Base-by-base conservation (phyloP, 371 early-diverging fungal species). In the Mucor indicus region DNA sequence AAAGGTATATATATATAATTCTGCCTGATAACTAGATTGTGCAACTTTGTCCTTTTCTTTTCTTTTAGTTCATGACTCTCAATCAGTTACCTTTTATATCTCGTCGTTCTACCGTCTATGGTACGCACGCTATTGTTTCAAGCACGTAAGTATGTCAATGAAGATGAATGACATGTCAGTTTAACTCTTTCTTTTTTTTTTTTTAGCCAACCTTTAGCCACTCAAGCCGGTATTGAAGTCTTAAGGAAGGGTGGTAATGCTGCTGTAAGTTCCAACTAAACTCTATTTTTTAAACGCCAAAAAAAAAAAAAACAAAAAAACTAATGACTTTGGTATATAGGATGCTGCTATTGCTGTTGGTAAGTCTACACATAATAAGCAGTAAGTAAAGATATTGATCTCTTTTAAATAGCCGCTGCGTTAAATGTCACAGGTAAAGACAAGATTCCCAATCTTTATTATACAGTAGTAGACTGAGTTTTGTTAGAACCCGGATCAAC, bases 231-330 rank as follows among this genome's bases (percentile, higher is more conserved):
- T 27, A 57, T 86, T 4, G 73, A 75, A n/a, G 85, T 92, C 13
- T 70, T 96, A n/a, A 72, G 74, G 44, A 64, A 64, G 36, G 96
- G 95, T 13, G 95, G 94, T 6, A 96, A 93, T 74, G 93, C 93
- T 12, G 90, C 92, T 20, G 96, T 81, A 77, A 68, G 68, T 53
- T 21, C 22, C 33, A n/a, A n/a, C n/a, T n/a, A n/a, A n/a, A n/a
- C n/a, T n/a, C n/a, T n/a, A n/a, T n/a, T n/a, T n/a, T n/a, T n/a
- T n/a, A n/a, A n/a, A n/a, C n/a, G n/a, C n/a, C n/a, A n/a, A n/a
- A n/a, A n/a, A n/a, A n/a, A n/a, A n/a, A n/a, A n/a, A n/a, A n/a
- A n/a, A n/a, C n/a, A n/a, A n/a, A n/a, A n/a, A n/a, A n/a, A n/a
- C n/a, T n/a, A n/a, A n/a, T n/a, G n/a, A n/a, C n/a, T n/a, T n/a